A percentile compares a stretch with the other conserved stretches of the same genome.
These are phyloP conservation scores for Fusarium sp. DNA, from an alignment of 2,329 filamentous ascomycete species.

Conservation along the genomic window DNA sequence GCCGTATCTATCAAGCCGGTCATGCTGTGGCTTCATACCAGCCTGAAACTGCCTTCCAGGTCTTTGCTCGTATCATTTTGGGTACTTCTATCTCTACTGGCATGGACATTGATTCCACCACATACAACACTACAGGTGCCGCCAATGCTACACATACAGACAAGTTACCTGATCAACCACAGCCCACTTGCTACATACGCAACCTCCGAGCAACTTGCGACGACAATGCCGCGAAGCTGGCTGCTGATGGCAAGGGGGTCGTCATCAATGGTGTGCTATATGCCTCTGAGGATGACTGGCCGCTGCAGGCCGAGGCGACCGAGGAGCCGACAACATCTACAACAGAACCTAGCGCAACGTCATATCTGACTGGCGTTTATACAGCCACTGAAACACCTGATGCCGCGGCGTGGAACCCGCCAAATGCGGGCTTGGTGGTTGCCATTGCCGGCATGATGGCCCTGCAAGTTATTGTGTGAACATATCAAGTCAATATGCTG, in stretches of 20 bases:
- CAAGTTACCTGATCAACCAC: constrained; percentile 59
- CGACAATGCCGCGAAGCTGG: constrained; percentile 60
- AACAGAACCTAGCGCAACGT: constrained; percentile 32
- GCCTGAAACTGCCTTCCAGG: constrained; percentile 68
- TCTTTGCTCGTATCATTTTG: constrained; percentile 71
- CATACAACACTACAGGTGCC: constrained; percentile 69
- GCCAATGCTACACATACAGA: constrained; percentile 68
- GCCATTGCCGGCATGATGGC: constrained; percentile 29
- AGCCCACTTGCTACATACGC: constrained; percentile 71
- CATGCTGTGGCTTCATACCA: constrained; percentile 73
- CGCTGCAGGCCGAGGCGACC: constrained; percentile 48
- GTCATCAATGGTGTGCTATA: constrained; percentile 72
- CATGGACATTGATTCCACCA: constrained; percentile 61
- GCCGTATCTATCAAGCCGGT: constrained; percentile 73
- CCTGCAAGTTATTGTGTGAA: constrained; percentile 9
- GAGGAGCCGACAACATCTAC: constrained; percentile 40
- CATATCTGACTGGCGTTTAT: constrained; percentile 49
- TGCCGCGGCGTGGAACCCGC: constrained; percentile 28
- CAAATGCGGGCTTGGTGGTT: constrained; percentile 15
- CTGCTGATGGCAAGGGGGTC: constrained; percentile 63
- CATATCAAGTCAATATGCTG: background rate
- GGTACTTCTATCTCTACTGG: constrained; percentile 69
- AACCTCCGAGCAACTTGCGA: constrained; percentile 63
- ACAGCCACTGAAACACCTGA: constrained; percentile 53
- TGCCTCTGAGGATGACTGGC: constrained; percentile 56